Base-by-base conservation (phyloP, 2,329 filamentous ascomycete genomes). In the Aspergillus sp. region DNA sequence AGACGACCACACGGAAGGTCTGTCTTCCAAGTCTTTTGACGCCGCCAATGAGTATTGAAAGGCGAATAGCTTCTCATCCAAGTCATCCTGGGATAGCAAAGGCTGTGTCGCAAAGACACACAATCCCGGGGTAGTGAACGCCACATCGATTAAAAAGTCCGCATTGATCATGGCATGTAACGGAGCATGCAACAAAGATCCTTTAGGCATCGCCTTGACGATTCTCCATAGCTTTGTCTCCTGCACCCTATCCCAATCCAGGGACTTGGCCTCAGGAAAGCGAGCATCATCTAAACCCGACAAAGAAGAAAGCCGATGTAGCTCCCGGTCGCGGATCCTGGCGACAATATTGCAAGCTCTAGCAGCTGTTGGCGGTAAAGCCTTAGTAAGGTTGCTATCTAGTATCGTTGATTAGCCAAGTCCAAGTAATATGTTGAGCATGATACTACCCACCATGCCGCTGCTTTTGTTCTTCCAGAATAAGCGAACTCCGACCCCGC, bases 261-360 rank as follows among this genome's bases (percentile, higher is more conserved):
- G 83, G 77, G 97, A 97, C 90, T 96, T 95, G 89, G 97, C 96
- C 10, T 93, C 93, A 86, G 84, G 3, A 89, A 87, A 3, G 92
- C 79, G 48, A 82, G 82, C 70, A 43, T 93, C 88, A 69, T 94
- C 90, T 53, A 90, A 85, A 49, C 86, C 84, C 32, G 85, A 81
- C 9, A 88, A 92, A 93, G 89, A 92, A 93, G 92, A 97, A 61
- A 94, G 80, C 2, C 86, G 88, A 55, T 83, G 80, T 69, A 88
- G 86, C 78, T 98, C 94, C 69, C 91, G 85, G 55, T 87, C 84
- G 47, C 92, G 88, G 70, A 97, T 95, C 62, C 87, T 85, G 6
- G 87, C 85, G 54, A 97, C 91, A 64, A 98, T 94, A 57, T 84
- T 83, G 71, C 90, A 90, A 30, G 95, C 94, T 72, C 88, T 86